Evolutionary conservation across 1,284 basidiomycete species (phyloP), one percentile per base, ranked within the genome.

Genomic region (Malassezia yamatoensis): DNA sequence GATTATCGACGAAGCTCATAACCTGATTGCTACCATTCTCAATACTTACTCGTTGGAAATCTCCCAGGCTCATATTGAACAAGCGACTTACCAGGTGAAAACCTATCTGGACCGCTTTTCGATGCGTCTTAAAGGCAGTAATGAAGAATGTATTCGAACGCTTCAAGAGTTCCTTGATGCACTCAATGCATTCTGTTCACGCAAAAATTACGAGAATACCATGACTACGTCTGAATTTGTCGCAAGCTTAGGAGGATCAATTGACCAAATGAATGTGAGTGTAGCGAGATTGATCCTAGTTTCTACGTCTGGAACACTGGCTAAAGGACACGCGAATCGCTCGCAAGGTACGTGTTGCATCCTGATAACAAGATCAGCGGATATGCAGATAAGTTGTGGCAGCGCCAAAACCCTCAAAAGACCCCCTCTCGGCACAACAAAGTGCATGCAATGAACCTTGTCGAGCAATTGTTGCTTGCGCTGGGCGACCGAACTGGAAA

Each of bases 1-100:
- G 11, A 81, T 98, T 40, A 84, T 98, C 54, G 93, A 98, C 72
- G 93, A 98, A 77, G 94, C 91, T 0, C 93, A 98, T 76, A 98
- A 76, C 48, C 68, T 78, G 11, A 76, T 78, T 56, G 77, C 90
- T 18, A 90, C 90, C 0, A 79, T 96, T 1, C 81, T 98, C 5
- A 85, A 86, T 0, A 81, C 94, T 18, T 88, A 93, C 55, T 87
- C 88, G 2, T 80, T 83, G 16, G 78, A 81, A 0, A 78, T 96
- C 5, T 79, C 85, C 1, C 79, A 82, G 4, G 66, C 76, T 1
- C 82, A 81, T 20, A 76, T 94, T 9, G 72, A 77, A 0, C 79
- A 78, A 15, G 88, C 90, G 0, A 77, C 85, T 2, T 78, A 79
- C n/a, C 89, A 93, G 76, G 82, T 96, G 13, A 80, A 81, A 8